Evolutionary conservation across 768 basidiomycete genomes (phyloP), one percentile per base, ranked within the genome.

Genomic region (Auriscalpium vulgare): DNA sequence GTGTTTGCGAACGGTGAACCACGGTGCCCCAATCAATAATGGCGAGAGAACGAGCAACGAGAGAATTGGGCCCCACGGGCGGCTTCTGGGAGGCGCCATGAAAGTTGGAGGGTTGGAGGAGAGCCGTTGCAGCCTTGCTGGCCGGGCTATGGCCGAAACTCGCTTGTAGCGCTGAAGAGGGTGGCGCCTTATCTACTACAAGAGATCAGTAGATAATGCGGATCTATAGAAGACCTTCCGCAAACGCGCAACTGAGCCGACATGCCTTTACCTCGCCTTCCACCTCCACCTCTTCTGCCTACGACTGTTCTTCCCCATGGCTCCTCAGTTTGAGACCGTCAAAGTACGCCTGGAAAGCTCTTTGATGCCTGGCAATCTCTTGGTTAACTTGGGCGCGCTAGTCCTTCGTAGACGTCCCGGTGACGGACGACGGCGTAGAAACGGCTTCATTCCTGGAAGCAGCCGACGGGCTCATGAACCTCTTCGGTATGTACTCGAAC

Each of bases 361-460:
- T 29, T 29, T 29, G 29, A 5, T 29, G 29, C 29, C 29, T 29
- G 29, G 29, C 37, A 19, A 56, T 50, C 50, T 23, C 34, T 37
- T 49, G 53, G 52, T 48, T 23, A 3, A 34, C 43, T 8, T 47
- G 21, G 44, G 36, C 29, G 35, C 50, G 17, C 50, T 60, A 97
- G 94, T 93, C 91, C 10, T 97, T 90, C 70, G 82, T 80, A 63
- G 89, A 95, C 59, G 90, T 97, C 43, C 79, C 83, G 14, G 75
- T 89, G 62, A 82, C 81, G n/a, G 76, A 81, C 46, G 72, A 76
- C 4, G 94, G 95, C 13, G 83, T 98, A 51, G 84, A 93, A 66
- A 91, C 93, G 0, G 65, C 73, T 17, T 69, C 78, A 11, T 98
- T 98, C 75, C 75, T 93, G 47, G 86, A 91, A 65, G 95, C 95